Evolutionary conservation across 2,329 filamentous ascomycete species (phyloP), one percentile per base, ranked within the genome.

Genomic region (Exophiala phaeomuriformis): DNA sequence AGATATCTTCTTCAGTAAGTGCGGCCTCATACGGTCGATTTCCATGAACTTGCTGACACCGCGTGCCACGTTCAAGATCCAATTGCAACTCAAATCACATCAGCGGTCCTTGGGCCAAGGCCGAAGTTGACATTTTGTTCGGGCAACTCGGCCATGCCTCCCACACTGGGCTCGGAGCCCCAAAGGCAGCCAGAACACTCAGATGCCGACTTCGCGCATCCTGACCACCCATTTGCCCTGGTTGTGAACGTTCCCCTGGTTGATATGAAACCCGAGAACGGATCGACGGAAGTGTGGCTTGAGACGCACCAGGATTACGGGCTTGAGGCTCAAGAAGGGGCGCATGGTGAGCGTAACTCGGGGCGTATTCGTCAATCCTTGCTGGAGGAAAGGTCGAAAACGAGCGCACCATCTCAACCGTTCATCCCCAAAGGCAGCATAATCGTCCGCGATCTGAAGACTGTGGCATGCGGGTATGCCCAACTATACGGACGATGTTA

Each of bases 231-330:
- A 0, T 83, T 82, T 55, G 77, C 77, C 3, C 69, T 80, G 9
- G 75, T 79, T 2, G 65, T 79, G 57, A 82, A 82, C 56, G 67
- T 80, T 4, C 76, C 76, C 0, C 68, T 82, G 0, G 68, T 80
- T 8, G 68, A 72, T 32, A 77, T 77, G 64, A 74, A 67, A 0
- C 72, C 74, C 0, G 69, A 72, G 52, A 82, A 81, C 60, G 79
- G 78, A 1, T 75, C 75, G 1, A 82, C 79, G 0, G 79, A 81
- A 66, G 60, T 82, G n/a, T 82, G 79, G 79, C 72, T 81, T 2
- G 77, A 78, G 9, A 81, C 79, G 1, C 78, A 82, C 58, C 64
- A 53, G 4, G 60, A 62, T 3, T 59, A 61, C 1, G 61, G 63
- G 47, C 47, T 72, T 55, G 47, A 68, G 8, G 68, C 69, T 0